phyloP scores from a whole-genome alignment of 768 basidiomycete species.

The Hemileccinum impolitum region DNA sequence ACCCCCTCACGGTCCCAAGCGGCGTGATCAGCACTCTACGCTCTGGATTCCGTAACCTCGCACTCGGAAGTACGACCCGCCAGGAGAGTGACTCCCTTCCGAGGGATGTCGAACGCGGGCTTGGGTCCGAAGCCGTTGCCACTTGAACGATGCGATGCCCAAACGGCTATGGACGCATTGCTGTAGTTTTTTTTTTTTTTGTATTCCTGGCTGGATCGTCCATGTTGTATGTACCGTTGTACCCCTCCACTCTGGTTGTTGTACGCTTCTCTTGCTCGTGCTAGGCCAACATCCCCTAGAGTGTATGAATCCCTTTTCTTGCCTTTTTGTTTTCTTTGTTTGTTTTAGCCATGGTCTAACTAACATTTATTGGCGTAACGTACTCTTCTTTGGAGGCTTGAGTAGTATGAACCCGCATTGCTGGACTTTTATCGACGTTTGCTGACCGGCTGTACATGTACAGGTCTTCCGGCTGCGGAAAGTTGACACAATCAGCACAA shows the following conservation, averaged over 20 bases:
- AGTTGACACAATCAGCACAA: no score
- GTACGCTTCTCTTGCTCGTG: background rate
- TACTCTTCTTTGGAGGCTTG: no score
- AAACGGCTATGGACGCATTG: background rate
- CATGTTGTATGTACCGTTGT: background rate
- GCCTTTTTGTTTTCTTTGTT: no score
- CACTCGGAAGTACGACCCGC: slow-evolving; percentile 12
- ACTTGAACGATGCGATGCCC: slow-evolving; percentile 5
- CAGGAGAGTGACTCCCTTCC: slow-evolving; percentile 27
- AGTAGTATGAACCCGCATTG: no score
- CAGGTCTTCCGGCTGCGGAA: no score
- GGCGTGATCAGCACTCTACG: slow-evolving; percentile 26
- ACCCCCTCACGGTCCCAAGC: slow-evolving; percentile 12
- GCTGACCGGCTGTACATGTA: no score
- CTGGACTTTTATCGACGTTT: no score
- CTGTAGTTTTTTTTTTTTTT: background rate
- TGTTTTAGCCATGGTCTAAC: no score
- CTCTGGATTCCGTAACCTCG: slow-evolving; percentile 27
- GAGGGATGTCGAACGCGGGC: slow-evolving; percentile 27
- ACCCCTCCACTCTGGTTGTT: background rate
- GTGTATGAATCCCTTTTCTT: no score
- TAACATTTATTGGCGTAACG: no score
- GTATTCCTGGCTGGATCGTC: background rate
- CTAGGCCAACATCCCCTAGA: background rate
- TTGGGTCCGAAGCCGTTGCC: slow-evolving; percentile 5